Conservation (phyloP, 2,329 filamentous ascomycete species). For the Acarospora socialis region DNA sequence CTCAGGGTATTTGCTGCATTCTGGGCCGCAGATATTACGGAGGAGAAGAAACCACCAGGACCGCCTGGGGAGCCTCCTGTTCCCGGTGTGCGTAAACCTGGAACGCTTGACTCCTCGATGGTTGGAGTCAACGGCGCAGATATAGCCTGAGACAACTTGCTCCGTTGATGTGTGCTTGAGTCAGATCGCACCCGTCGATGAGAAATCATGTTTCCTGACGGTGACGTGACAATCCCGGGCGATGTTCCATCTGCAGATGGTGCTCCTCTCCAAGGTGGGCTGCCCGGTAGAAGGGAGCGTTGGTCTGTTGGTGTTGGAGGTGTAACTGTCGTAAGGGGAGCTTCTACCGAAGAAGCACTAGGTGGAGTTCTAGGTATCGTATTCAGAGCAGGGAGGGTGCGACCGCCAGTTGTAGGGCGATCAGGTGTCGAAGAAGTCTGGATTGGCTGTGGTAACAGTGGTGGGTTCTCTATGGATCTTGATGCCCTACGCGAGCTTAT, state of each 20-base stretch:
- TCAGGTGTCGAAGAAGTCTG: slow-evolving; percentile 16
- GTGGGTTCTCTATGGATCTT: slow-evolving; percentile 20
- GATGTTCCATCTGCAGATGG: slow-evolving; percentile 4
- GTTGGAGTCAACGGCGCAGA: slow-evolving; percentile 62
- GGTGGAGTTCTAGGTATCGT: slow-evolving; percentile 17
- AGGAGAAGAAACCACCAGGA: slow-evolving; percentile 69
- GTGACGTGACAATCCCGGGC: slow-evolving; percentile 17
- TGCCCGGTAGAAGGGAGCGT: slow-evolving; percentile 22
- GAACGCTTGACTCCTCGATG: slow-evolving; percentile 49
- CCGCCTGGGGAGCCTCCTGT: slow-evolving; percentile 24
- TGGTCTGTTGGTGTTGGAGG: slow-evolving; percentile 47
- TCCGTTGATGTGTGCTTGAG: slow-evolving; percentile 48
- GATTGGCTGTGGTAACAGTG: slow-evolving; percentile 20
- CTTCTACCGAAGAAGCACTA: slow-evolving; percentile 15
- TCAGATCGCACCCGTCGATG: slow-evolving; percentile 51
- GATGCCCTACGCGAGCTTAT: slow-evolving; percentile 18
- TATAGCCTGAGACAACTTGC: slow-evolving; percentile 71
- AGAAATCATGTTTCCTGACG: slow-evolving; percentile 57
- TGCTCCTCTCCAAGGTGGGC: slow-evolving; percentile 13
- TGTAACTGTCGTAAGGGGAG: slow-evolving; percentile 45
- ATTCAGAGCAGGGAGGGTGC: slow-evolving; percentile 9
- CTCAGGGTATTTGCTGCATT: slow-evolving; percentile 74
- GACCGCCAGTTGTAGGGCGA: slow-evolving; percentile 18
- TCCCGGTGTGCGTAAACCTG: slow-evolving; percentile 34
- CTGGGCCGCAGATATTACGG: slow-evolving; percentile 82